Evolutionary conservation across 2,329 filamentous ascomycete genomes (phyloP), one percentile per base, ranked within the genome.

Genomic region (Aspergillus aculeatinus): DNA sequence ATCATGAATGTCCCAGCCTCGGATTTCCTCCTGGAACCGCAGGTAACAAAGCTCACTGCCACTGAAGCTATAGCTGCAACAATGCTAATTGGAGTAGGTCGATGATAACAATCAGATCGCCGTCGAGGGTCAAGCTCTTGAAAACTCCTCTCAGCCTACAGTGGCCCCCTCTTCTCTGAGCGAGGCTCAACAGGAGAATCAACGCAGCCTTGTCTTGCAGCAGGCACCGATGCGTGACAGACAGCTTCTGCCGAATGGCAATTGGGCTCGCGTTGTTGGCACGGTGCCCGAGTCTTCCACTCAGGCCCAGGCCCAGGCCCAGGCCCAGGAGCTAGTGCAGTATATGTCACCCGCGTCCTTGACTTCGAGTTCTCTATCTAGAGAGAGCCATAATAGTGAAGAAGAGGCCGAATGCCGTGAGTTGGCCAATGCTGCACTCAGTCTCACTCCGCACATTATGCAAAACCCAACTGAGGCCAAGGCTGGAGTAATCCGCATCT

Each of bases 401-500:
- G 63, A 63, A 1, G 60, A 59, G 12, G 48, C 50, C 29, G 56
- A 55, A 23, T 23, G 31, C 14, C 23, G n/a, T 4, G 33, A 44
- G 23, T 14, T 47, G 25, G 49, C 31, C 19, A 57, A 59, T 23
- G 39, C 60, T 14, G 57, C 29, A n/a, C 51, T 50, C 9, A 42
- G 55, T 39, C 54, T 60, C 49, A 19, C 61, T 23, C 14, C 62
- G n/a, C 11, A 55, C n/a, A 11, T 57, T 25, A 49, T 54, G 25
- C 56, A 61, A 25, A 62, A 64, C 33, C 62, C 60, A n/a, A 56
- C 64, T 27, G 67, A 71, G 19, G 65, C 67, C 23, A 74, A 71
- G 52, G 72, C 71, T 9, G 72, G 68, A 7, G 58, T 72, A 12
- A 58, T 76, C 35, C 64, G 65, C 48, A 51, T 72, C 23, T 59